These are phyloP conservation scores for Phytopythium vexans DNA, from an alignment of 352 stramenopile genomes.

Conservation along the genomic window DNA sequence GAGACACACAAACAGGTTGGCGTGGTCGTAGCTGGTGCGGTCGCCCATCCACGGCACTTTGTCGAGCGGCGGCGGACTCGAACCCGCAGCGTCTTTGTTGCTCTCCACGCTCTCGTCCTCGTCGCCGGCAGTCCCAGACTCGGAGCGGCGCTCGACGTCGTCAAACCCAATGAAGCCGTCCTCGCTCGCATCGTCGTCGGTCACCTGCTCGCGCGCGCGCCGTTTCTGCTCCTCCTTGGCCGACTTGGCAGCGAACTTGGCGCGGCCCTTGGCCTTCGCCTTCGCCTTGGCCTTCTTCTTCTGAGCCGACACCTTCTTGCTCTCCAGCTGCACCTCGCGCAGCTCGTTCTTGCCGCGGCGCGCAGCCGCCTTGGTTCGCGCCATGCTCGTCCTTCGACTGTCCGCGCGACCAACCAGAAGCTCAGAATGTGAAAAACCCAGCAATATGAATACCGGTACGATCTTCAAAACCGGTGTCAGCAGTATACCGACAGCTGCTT, in stretches of 20 bases:
- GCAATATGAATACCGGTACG: slow-evolving; percentile 5
- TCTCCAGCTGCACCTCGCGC: slow-evolving; percentile 30
- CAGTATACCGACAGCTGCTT: not conserved
- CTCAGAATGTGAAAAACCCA: too few species aligned
- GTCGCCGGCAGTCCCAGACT: not conserved
- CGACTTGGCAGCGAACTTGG: slow-evolving; percentile 46
- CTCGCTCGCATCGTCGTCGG: slow-evolving; percentile 12
- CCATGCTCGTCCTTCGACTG: slow-evolving; percentile 27
- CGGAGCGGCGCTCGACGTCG: slow-evolving; percentile 3
- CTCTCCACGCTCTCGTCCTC: slow-evolving; percentile 23
- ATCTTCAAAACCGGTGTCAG: not conserved
- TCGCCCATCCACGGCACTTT: slow-evolving; percentile 67
- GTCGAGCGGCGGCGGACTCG: slow-evolving; percentile 36
- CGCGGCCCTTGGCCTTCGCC: slow-evolving; percentile 57
- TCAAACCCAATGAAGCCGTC: slow-evolving; percentile 58
- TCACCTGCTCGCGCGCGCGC: slow-evolving; percentile 9
- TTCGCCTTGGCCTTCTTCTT: slow-evolving; percentile 54
- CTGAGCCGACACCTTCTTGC: slow-evolving; percentile 24
- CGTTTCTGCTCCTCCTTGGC: slow-evolving; percentile 46
- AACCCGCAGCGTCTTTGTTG: slow-evolving; percentile 11
- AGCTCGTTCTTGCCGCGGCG: slow-evolving; percentile 26
- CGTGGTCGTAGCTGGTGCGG: slow-evolving; percentile 48
- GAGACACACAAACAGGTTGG: slow-evolving; percentile 84
- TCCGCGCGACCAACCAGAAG: not conserved
- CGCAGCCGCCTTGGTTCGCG: slow-evolving; percentile 31